Percentiles rank a stretch among this genome's conserved stretches.
Evolutionary conservation across 164 flowering plant genomes (phyloP).

Genomic region (Nelumbo lutea): DNA sequence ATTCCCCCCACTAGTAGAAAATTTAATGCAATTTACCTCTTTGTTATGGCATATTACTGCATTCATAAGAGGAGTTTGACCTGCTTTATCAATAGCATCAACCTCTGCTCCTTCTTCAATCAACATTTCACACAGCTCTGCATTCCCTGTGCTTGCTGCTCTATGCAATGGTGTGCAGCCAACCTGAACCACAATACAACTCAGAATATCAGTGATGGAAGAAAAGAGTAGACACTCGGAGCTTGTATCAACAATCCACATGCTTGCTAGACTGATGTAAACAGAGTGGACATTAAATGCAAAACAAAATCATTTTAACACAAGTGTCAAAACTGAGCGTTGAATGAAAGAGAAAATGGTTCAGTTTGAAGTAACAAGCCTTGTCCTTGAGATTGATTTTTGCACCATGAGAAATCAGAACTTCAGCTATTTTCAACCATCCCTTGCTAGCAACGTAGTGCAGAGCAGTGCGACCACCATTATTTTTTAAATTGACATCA

Average conservation of each 20-base stretch:
- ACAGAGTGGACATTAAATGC: not conserved
- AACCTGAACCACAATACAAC: constrained; percentile 40
- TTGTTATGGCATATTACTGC: constrained; percentile 76
- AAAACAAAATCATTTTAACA: not conserved
- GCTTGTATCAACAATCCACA: not conserved
- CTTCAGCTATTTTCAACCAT: constrained; percentile 65
- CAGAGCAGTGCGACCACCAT: constrained; percentile 92
- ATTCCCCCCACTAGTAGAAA: not conserved
- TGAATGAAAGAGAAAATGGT: not conserved
- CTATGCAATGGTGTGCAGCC: constrained; percentile 98
- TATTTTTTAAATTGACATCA: constrained; percentile 74
- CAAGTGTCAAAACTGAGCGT: not conserved
- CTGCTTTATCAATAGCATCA: constrained; percentile 77
- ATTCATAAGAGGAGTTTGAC: constrained; percentile 89
- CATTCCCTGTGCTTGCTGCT: constrained; percentile 85
- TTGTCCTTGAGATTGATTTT: constrained; percentile 75
- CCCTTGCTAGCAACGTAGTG: constrained; percentile 99
- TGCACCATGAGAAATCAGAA: constrained; percentile 69
- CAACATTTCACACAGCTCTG: constrained; percentile 69
- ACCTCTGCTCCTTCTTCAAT: constrained; percentile 96
- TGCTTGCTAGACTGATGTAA: not conserved
- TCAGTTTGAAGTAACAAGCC: constrained; percentile 38
- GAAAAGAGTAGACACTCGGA: not conserved
- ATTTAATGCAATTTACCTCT: constrained; percentile 44
- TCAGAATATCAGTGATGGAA: not conserved